phyloP scores from a whole-genome alignment of 2,329 filamentous ascomycete species.

The Tolypocladium ovalisporum region DNA sequence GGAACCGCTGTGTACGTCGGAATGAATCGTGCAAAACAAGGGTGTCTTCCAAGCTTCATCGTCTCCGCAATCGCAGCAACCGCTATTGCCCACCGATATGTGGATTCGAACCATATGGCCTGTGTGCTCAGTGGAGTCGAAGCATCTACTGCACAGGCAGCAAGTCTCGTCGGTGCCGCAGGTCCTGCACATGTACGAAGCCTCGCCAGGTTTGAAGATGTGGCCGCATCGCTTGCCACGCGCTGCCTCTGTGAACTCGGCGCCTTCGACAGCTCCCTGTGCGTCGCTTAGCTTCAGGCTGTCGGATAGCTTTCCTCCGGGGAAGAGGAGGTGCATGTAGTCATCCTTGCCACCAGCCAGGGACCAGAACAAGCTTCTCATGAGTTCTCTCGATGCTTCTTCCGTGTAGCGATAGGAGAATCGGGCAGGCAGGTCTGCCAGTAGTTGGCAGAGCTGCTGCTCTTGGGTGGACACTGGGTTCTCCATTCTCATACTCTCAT shows the following conservation, averaged over 20 bases:
- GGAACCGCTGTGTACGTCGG: slow-evolving; percentile 39
- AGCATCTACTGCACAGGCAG: slow-evolving; percentile 87
- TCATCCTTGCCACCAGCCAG: slow-evolving; percentile 66
- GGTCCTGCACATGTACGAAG: slow-evolving; percentile 87
- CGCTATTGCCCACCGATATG: slow-evolving; percentile 81
- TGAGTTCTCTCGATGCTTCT: slow-evolving; percentile 58
- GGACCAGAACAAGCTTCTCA: slow-evolving; percentile 76
- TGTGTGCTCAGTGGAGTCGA: slow-evolving; percentile 88
- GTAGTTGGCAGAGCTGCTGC: slow-evolving; percentile 71
- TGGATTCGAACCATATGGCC: slow-evolving; percentile 85
- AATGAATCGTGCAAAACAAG: slow-evolving; percentile 89
- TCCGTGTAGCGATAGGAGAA: slow-evolving; percentile 68
- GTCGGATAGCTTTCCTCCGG: slow-evolving; percentile 54
- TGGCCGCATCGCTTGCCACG: slow-evolving; percentile 92
- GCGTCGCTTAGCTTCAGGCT: slow-evolving; percentile 72
- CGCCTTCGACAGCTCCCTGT: slow-evolving; percentile 85
- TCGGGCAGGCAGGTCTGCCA: slow-evolving; percentile 65
- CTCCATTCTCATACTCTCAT: slow-evolving; percentile 35
- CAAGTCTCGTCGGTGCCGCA: slow-evolving; percentile 93
- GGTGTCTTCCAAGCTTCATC: slow-evolving; percentile 86
- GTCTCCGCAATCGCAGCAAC: slow-evolving; percentile 96
- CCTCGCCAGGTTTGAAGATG: slow-evolving; percentile 91
- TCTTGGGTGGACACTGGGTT: slow-evolving; percentile 54
- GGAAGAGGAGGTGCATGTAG: slow-evolving; percentile 73
- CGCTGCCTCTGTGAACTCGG: slow-evolving; percentile 87